Conservation (phyloP, 2,329 filamentous ascomycete species). For the Talaromyces rugulosus region DNA sequence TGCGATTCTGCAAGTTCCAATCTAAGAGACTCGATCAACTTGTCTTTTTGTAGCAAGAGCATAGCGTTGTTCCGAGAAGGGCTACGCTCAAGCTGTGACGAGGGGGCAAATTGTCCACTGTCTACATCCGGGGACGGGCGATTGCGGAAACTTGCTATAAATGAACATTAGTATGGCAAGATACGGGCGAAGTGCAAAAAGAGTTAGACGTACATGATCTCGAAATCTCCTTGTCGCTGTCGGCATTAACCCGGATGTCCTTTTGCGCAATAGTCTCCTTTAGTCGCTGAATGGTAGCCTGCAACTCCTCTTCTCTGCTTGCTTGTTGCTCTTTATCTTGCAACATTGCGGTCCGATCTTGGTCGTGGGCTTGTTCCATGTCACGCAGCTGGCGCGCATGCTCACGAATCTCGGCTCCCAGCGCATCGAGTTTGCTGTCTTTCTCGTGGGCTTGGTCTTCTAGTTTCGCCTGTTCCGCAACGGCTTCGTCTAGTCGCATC, state of each 20-base stretch:
- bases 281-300: constrained; percentile 80
- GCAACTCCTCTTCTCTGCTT: constrained; percentile 83
- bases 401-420: constrained; percentile 83
- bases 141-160: constrained; percentile 45
- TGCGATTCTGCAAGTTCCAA: constrained; percentile 92
- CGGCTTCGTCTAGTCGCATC: constrained; percentile 76
- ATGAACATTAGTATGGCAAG: constrained; percentile 1
- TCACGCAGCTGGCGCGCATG: constrained; percentile 78
- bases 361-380: constrained; percentile 87
- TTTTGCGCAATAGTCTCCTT: constrained; percentile 84
- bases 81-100: constrained; percentile 77
- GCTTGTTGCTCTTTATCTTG: constrained; percentile 89
- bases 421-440: constrained; percentile 74
- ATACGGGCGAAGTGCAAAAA: neutral
- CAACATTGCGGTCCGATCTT: constrained; percentile 78
- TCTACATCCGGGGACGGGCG: constrained; percentile 61
- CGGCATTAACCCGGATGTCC: constrained; percentile 51
- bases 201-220: constrained; percentile 45
- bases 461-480: constrained; percentile 75
- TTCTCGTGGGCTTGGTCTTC: constrained; percentile 86
- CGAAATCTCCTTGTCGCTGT: constrained; percentile 48
- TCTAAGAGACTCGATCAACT: constrained; percentile 86
- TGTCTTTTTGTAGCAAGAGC: constrained; percentile 89
- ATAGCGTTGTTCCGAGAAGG: constrained; percentile 87
- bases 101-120: constrained; percentile 76